Percentiles rank a stretch among this genome's conserved stretches.
Conservation (phyloP, 306 rosid genomes). For the Malus domestica region DNA sequence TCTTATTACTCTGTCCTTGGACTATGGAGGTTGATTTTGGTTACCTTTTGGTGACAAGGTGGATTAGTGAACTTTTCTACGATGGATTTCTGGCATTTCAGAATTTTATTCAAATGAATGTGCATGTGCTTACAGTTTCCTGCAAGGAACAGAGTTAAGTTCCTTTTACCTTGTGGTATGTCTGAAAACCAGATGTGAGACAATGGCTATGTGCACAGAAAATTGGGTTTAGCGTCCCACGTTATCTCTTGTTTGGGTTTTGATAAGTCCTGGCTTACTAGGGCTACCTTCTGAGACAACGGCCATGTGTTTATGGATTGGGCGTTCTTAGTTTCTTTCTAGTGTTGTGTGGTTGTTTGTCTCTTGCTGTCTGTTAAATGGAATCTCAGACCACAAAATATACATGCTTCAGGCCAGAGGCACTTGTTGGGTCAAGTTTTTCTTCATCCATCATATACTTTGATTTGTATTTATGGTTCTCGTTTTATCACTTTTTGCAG, state of each 20-base stretch:
- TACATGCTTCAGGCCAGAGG: neutral
- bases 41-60: neutral
- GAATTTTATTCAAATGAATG: neutral
- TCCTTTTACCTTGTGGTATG: neutral
- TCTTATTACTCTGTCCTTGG: neutral
- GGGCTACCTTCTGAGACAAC: neutral
- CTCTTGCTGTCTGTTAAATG: neutral
- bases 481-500: conserved; percentile 27
- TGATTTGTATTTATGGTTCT: neutral
- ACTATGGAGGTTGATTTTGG: neutral
- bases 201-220: neutral
- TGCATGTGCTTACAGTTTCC: neutral
- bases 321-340: neutral
- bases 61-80: neutral
- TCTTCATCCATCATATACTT: neutral
- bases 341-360: neutral
- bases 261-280: neutral
- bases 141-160: neutral
- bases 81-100: neutral
- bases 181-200: neutral
- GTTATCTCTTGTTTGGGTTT: neutral
- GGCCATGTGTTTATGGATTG: neutral
- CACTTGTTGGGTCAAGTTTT: neutral
- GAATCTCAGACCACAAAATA: neutral
- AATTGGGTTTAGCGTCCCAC: neutral